Evolutionary conservation across 2,329 filamentous ascomycete genomes (phyloP), one percentile per base, ranked within the genome.

Genomic region (Ploettnerulaceae sp.): DNA sequence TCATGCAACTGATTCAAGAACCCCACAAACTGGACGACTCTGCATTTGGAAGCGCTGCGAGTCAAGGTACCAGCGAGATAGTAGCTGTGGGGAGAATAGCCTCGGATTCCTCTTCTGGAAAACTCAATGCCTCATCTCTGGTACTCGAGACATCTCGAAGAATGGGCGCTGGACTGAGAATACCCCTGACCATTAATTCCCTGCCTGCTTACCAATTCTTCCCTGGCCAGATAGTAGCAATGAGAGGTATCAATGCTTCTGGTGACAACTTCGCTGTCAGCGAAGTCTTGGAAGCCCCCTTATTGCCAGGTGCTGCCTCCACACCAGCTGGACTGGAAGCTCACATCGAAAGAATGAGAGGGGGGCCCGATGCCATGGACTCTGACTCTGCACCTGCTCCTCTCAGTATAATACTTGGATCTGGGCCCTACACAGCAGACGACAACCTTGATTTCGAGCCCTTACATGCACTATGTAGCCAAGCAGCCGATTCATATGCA

Each of bases 401-500:
- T 0, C 68, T 97, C 14, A 89, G 77, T 58, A 71, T 95, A 40
- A 67, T 96, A 28, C 75, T 91, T 48, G 88, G 85, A 1, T 79
- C 89, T 0, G 93, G 93, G 0, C 93, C 93, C 0, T 98, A 94
- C 67, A 95, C 90, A 0, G 81, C 89, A 2, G 90, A 97, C 57
- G 86, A 91, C 60, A 94, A 94, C 61, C 81, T 98, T 35, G 85
- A 89, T 55, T 98, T 90, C 62, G 86, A 94, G 60, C 86, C 91
- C 6, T 71, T 98, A 1, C 82, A 89, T 59, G 81, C 86, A 22
- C 75, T 98, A 12, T 91, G 91, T 63, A 76, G 77, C 56, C 82
- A 84, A 58, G 89, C 90, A 7, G 81, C 81, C 12, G 81, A 88
- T 54, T 78, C 75, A 17, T 82, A 79, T 54, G 86, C 84, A 8